Evolutionary conservation across 495 filamentous ascomycete species (phyloP).

Genomic region (Aspergillus cristatus): DNA sequence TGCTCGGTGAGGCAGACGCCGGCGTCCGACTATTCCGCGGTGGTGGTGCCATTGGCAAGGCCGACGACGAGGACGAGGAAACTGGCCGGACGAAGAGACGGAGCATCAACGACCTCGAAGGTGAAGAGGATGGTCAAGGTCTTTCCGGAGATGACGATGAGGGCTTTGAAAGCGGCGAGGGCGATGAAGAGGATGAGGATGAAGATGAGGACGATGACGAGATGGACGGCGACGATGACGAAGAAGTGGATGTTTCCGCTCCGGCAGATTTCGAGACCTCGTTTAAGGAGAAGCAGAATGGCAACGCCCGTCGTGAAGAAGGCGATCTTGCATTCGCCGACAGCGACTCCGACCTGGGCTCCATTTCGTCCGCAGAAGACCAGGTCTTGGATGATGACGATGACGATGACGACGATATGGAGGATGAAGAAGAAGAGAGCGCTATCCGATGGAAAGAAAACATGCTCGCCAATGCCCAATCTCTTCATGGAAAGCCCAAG

Average conservation of each 20-base stretch:
- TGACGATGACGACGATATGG: slow-evolving; percentile 43
- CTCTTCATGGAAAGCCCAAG: slow-evolving; percentile 56
- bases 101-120: slow-evolving; percentile 52
- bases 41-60: slow-evolving; percentile 57
- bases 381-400: slow-evolving; percentile 54
- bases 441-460: slow-evolving; percentile 77
- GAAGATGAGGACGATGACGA: slow-evolving; percentile 24
- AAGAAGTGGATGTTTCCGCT: slow-evolving; percentile 33
- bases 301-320: slow-evolving; percentile 34
- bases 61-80: slow-evolving; percentile 51
- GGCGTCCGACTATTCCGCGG: slow-evolving; percentile 76
- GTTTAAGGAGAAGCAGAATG: slow-evolving; percentile 38
- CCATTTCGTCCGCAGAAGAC: slow-evolving; percentile 63
- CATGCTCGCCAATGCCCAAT: slow-evolving; percentile 64
- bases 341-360: slow-evolving; percentile 91
- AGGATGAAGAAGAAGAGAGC: slow-evolving; percentile 52
- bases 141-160: slow-evolving; percentile 50
- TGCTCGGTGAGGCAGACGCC: slow-evolving; percentile 73
- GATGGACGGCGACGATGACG: slow-evolving; percentile 22
- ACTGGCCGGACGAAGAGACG: slow-evolving; percentile 64
- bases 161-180: slow-evolving; percentile 54
- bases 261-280: slow-evolving; percentile 30
- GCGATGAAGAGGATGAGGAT: slow-evolving; percentile 42
- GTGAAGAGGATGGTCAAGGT: slow-evolving; percentile 44
- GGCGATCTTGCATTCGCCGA: slow-evolving; percentile 82